phyloP scores from a whole-genome alignment of 345 rosid genomes.

The Eucalyptus regnans region DNA sequence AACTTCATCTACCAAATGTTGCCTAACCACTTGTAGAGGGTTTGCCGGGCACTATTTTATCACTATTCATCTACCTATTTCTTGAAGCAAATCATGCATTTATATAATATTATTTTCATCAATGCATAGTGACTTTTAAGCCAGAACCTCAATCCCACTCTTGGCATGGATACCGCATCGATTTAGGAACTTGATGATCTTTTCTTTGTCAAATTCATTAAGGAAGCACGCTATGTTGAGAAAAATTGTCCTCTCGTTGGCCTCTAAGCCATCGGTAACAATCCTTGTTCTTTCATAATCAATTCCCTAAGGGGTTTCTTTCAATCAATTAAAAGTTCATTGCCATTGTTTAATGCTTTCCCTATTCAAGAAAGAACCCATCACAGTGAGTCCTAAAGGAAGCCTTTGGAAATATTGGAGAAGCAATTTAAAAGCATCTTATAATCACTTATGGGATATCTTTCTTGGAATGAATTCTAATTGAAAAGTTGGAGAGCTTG shows the following conservation, averaged over 20 bases:
- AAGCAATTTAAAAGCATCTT: neutral
- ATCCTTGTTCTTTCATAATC: neutral
- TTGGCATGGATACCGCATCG: neutral
- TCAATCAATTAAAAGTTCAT: neutral
- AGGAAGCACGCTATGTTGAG: neutral
- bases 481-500: neutral
- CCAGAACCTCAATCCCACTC: neutral
- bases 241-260: neutral
- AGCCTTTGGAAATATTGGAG: neutral
- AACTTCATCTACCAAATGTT: neutral
- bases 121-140: neutral
- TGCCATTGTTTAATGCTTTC: neutral
- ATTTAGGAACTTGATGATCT: neutral
- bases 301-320: neutral
- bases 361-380: neutral
- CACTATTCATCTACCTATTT: neutral
- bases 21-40: neutral
- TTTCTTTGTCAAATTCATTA: neutral
- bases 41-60: fast-evolving
- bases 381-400: neutral
- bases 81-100: neutral
- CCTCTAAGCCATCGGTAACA: neutral
- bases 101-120: neutral
- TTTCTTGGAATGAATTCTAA: neutral
- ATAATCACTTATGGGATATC: neutral